Base-by-base conservation (phyloP, 495 filamentous ascomycete species). In the Gamarada debralockiae region DNA sequence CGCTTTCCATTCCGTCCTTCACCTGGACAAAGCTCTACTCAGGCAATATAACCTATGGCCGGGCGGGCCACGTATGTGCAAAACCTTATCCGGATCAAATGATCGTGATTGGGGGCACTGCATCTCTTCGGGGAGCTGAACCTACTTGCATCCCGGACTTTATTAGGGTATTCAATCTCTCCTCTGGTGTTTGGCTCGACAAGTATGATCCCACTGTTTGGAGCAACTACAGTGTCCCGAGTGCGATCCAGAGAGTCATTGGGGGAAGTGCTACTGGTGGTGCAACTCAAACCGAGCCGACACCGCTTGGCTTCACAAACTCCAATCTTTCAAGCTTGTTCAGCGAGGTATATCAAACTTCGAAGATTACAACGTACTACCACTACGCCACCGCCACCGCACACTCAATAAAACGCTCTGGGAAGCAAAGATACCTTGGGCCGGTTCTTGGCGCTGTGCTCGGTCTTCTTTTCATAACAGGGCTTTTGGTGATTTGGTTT, bases 1-100 rank as follows among this genome's bases (percentile, higher is more conserved):
- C 90, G 10, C 62, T 92, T 21, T 88, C 86, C 0, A 63, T 92
- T n/a, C 88, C 88, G 0, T 81, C 85, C 0, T 92, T 92, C 64
- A 79, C 68, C 14, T 92, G 88, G 88, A 79, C 78, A 27, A 78
- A 80, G 57, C 73, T 83, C 12, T 73, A 77, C 33, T 65, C 63
- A 0, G 78, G 83, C 3, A 68, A 51, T 0, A 38, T 40, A 2
- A 57, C 43, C 10, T 78, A 80, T 50, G 80, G 68, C 9, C 79
- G 86, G 29, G 79, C 72, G n/a, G 75, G 76, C 1, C 86, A 90
- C 58, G 72, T 77, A 58, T 89, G 86, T 56, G 67, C 83, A 31
- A 81, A 72, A 64, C 76, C 82, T 0, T 87, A 87, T 54, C 83
- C 85, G 3, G 82, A 89, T 59, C 80, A 86, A 57, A 87, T 90